Evolutionary conservation across 2,329 filamentous ascomycete genomes (phyloP).

Genomic region (Fusarium chuoi): DNA sequence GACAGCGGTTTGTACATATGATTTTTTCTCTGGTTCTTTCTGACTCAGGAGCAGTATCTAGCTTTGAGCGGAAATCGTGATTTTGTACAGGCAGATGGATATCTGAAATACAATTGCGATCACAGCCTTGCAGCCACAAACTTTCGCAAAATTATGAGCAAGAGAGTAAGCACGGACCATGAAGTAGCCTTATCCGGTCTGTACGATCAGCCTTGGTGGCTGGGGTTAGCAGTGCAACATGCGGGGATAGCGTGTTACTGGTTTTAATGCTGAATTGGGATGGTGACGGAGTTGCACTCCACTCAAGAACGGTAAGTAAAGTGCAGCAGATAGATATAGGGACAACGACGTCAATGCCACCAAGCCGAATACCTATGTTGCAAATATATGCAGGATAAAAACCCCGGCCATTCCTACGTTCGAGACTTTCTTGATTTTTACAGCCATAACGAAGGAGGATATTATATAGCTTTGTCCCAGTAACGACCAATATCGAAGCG

Average conservation of each 20-base stretch:
- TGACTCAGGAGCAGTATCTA: background rate
- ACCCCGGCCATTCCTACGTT: background rate
- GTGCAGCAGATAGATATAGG: slow-evolving; percentile 32
- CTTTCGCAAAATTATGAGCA: slow-evolving; percentile 1
- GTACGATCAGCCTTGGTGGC: slow-evolving; percentile 34
- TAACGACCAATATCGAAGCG: background rate
- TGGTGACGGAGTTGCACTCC: slow-evolving; percentile 2
- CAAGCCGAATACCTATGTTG: background rate
- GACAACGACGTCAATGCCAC: slow-evolving; percentile 5
- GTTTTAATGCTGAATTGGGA: slow-evolving; percentile 18
- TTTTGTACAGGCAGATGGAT: background rate
- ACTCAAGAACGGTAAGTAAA: slow-evolving; percentile 1
- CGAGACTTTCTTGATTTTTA: background rate
- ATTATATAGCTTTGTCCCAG: too few relatives aligned
- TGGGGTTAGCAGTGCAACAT: background rate
- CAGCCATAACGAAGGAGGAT: background rate
- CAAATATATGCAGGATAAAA: background rate
- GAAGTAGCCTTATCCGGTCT: slow-evolving; percentile 13
- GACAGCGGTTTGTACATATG: too few relatives aligned
- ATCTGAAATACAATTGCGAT: background rate
- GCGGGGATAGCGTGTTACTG: background rate
- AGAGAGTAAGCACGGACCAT: slow-evolving; percentile 26
- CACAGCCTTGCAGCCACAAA: slow-evolving; percentile 18
- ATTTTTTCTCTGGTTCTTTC: background rate
- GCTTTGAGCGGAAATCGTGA: background rate